phyloP scores from a whole-genome alignment of 768 basidiomycete species.

The Trametes elegans region DNA sequence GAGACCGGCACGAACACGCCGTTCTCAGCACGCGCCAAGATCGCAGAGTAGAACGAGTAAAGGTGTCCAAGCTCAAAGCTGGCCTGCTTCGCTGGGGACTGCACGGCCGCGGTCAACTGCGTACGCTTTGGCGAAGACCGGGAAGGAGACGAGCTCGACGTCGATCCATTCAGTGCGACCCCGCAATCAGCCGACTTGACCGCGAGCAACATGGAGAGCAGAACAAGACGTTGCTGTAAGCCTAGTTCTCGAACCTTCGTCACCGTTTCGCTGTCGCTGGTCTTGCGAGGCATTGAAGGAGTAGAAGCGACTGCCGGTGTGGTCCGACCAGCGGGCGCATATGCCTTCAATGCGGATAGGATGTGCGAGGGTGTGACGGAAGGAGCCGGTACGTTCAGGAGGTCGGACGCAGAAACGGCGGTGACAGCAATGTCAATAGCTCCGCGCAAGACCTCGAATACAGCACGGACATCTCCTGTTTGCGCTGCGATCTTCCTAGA shows the following conservation, averaged over 20 bases:
- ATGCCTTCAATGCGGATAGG: conserved; percentile 71
- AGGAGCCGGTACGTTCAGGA: conserved; percentile 31
- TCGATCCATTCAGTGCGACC: conserved; percentile 47
- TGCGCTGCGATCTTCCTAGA: conserved; percentile 79
- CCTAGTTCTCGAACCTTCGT: conserved; percentile 67
- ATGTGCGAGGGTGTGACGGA: conserved; percentile 66
- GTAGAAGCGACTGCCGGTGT: conserved; percentile 32
- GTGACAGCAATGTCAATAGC: conserved; percentile 67
- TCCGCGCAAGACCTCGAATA: conserved; percentile 78
- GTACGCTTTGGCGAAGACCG: conserved; percentile 55
- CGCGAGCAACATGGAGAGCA: conserved; percentile 63
- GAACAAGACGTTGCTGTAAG: conserved; percentile 69
- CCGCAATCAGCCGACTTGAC: conserved; percentile 59
- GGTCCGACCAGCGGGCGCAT: conserved; percentile 37
- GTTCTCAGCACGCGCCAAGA: conserved; percentile 55
- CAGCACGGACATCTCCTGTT: conserved; percentile 79
- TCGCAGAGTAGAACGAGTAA: conserved; percentile 58
- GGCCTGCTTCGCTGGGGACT: conserved; percentile 26
- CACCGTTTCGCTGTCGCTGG: conserved; percentile 53
- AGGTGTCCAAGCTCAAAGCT: conserved; percentile 60
- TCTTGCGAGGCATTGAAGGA: conserved; percentile 13
- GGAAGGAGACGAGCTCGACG: conserved; percentile 28
- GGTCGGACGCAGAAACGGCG: conserved; percentile 19
- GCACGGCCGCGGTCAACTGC: conserved; percentile 32
- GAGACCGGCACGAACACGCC: conserved; percentile 64